These are phyloP conservation scores for Phyllosticta ampelicida DNA, from an alignment of 2,329 filamentous ascomycete species.

Conservation along the genomic window DNA sequence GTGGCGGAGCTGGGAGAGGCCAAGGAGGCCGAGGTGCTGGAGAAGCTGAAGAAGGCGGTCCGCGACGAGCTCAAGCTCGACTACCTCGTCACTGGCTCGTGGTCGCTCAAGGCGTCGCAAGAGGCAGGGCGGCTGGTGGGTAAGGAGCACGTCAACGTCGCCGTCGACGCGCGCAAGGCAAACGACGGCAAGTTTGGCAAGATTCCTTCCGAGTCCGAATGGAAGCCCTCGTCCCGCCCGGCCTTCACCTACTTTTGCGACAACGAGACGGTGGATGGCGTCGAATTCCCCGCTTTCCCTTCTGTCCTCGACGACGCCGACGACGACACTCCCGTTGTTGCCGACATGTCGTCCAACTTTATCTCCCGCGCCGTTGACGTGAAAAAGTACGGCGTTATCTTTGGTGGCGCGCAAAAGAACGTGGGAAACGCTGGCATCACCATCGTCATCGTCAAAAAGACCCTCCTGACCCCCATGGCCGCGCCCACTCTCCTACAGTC, in stretches of 20 bases:
- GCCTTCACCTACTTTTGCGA: conserved; percentile 82
- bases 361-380: conserved; percentile 69
- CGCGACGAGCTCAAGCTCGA: conserved; percentile 67
- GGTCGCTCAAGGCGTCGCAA: conserved; percentile 80
- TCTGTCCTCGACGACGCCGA: conserved; percentile 53
- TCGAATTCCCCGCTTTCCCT: conserved; percentile 74
- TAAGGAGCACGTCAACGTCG: conserved; percentile 69
- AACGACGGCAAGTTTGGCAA: conserved; percentile 76
- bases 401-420: conserved; percentile 92
- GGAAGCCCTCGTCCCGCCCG: conserved; percentile 56
- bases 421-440: conserved; percentile 78
- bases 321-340: conserved; percentile 62
- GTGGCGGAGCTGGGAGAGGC: conserved; percentile 42
- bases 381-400: conserved; percentile 70
- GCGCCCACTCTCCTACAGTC: conserved; percentile 58
- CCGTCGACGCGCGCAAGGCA: conserved; percentile 48
- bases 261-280: conserved; percentile 90
- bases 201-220: conserved; percentile 67
- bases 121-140: conserved; percentile 73
- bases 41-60: conserved; percentile 53
- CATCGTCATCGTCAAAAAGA: conserved; percentile 74
- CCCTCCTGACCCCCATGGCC: conserved; percentile 56
- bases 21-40: conserved; percentile 39
- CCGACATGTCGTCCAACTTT: conserved; percentile 93
- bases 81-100: conserved; percentile 83